Conservation (phyloP, 371 early-diverging fungal species). For the Apophysomyces sp. region DNA sequence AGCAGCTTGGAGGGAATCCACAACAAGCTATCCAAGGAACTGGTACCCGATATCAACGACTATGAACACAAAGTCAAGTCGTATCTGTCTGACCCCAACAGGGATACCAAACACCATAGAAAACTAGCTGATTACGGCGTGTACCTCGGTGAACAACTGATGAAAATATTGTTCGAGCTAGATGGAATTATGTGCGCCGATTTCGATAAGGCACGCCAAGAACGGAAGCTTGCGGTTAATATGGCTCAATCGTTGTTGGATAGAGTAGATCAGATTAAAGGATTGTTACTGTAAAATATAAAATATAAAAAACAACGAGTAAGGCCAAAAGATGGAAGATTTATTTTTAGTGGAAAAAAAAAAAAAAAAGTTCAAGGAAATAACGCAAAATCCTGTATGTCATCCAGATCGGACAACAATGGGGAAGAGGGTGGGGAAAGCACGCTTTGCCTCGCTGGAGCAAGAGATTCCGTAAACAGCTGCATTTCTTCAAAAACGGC, state of each 20-base stretch:
- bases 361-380: conserved; percentile 5
- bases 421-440: conserved; percentile 5
- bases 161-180: conserved; percentile 23
- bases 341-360: conserved; percentile 1
- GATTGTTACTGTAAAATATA: not conserved
- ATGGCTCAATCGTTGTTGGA: conserved; percentile 14
- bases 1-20: conserved; percentile 2
- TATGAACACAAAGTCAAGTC: conserved; percentile 20
- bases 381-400: conserved; percentile 9
- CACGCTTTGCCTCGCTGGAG: not conserved
- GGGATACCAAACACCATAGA: conserved; percentile 6
- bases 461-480: conserved; percentile 7
- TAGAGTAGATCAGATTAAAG: conserved; percentile 21
- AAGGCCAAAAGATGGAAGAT: not conserved
- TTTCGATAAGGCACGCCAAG: conserved; percentile 15
- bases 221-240: conserved; percentile 18
- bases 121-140: conserved; percentile 18
- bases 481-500: conserved; percentile 11
- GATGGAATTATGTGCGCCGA: conserved; percentile 13
- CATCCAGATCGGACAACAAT: not conserved
- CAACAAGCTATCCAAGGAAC: conserved; percentile 4
- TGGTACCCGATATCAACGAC: conserved; percentile 16
- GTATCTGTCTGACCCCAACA: conserved; percentile 2
- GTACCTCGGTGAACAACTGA: conserved; percentile 20
- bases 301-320: not conserved